Conservation (phyloP, 176 grass and related monocot genomes). For the Luzula sylvatica region DNA sequence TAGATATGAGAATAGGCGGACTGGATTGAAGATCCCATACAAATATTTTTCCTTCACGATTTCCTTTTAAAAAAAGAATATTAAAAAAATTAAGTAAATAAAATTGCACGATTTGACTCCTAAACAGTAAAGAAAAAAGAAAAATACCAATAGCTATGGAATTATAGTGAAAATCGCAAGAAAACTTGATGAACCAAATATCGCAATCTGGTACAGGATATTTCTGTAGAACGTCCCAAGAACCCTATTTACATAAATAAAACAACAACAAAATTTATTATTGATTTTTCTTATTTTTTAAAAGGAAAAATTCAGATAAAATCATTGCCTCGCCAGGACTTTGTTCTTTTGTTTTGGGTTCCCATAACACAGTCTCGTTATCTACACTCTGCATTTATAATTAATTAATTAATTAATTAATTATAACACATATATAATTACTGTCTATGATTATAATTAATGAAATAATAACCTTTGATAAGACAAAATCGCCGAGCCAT, state of each 20-base stretch:
- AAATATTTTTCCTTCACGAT: slow-evolving; percentile 81
- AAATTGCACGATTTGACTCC: too few species aligned
- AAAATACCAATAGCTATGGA: slow-evolving; percentile 76
- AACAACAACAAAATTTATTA: too few species aligned
- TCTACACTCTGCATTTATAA: slow-evolving; percentile 78
- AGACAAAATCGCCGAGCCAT: slow-evolving; percentile 93
- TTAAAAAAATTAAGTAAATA: slow-evolving; percentile 17
- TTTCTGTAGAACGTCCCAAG: slow-evolving; percentile 92
- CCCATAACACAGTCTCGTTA: slow-evolving; percentile 91
- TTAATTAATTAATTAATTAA: background rate
- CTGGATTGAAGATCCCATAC: slow-evolving; percentile 86
- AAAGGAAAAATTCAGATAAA: slow-evolving; percentile 4
- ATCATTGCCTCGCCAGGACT: slow-evolving; percentile 69
- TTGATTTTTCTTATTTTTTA: too few species aligned
- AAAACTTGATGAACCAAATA: slow-evolving; percentile 99
- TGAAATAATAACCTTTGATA: slow-evolving; percentile 58
- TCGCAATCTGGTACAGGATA: slow-evolving; percentile 93
- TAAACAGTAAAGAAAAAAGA: background rate
- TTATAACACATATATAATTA: background rate
- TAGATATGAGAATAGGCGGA: slow-evolving; percentile 50
- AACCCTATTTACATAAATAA: slow-evolving; percentile 35
- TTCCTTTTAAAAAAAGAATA: too few species aligned
- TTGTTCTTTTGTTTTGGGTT: slow-evolving; percentile 86
- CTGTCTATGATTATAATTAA: background rate
- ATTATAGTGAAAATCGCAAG: slow-evolving; percentile 97